These are phyloP conservation scores for Aspergillus saccharolyticus DNA, from an alignment of 495 filamentous ascomycete species.

Conservation along the genomic window DNA sequence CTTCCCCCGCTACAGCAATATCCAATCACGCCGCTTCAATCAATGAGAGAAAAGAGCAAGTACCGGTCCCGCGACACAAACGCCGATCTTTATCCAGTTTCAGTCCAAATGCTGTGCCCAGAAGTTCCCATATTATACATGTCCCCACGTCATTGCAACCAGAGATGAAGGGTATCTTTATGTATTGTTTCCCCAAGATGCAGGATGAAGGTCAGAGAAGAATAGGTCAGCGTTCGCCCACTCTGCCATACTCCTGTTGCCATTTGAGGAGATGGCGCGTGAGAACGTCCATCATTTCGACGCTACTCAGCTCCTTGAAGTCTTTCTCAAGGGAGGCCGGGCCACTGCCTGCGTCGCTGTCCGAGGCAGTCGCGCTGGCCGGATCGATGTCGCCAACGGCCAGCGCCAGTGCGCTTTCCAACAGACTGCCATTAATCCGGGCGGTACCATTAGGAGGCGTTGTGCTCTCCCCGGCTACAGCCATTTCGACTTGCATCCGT, in stretches of 20 bases:
- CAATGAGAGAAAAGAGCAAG: not conserved
- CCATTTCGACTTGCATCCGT: conserved; percentile 85
- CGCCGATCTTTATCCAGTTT: not conserved
- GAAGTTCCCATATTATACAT: not conserved
- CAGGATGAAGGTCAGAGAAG: not conserved
- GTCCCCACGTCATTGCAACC: not conserved
- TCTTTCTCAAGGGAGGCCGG: conserved; percentile 38
- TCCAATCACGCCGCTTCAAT: not conserved
- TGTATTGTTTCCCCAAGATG: not conserved
- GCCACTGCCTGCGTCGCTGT: conserved; percentile 22
- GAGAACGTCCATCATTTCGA: conserved; percentile 80
- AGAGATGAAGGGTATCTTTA: not conserved
- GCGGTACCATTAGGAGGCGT: conserved; percentile 33
- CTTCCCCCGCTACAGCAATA: not conserved
- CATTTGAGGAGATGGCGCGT: conserved; percentile 72
- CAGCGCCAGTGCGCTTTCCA: conserved; percentile 15
- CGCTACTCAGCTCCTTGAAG: conserved; percentile 63
- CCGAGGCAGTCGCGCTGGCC: conserved; percentile 16
- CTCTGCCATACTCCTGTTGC: conserved; percentile 61
- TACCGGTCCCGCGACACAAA: not conserved
- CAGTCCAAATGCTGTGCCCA: not conserved
- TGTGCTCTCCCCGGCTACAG: conserved; percentile 43
- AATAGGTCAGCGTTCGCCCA: conserved; percentile 45
- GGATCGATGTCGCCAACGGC: not conserved
- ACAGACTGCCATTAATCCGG: conserved; percentile 31